Conservation (phyloP, 169 alveolate genomes). For the Plasmodium fragile region DNA sequence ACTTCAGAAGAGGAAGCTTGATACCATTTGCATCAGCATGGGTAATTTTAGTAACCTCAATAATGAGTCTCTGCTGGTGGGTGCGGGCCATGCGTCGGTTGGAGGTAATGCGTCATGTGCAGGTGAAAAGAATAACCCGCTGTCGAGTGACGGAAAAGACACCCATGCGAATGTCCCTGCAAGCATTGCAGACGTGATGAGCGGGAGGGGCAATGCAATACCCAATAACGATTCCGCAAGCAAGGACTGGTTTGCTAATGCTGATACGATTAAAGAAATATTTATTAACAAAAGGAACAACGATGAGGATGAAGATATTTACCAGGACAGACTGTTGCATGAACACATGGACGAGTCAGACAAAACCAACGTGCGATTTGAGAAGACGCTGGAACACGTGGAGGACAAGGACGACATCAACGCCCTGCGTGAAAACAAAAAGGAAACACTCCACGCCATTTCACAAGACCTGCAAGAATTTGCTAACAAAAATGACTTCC, state of each 20-base stretch:
- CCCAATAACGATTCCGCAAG: neutral
- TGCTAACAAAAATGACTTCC: conserved; percentile 33
- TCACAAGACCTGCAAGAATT: conserved; percentile 69
- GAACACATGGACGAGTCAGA: conserved; percentile 34
- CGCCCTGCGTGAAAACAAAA: conserved; percentile 84
- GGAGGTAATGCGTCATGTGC: neutral
- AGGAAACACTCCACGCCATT: conserved; percentile 76
- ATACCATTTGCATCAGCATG: conserved; percentile 97
- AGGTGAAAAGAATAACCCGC: neutral
- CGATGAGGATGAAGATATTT: conserved; percentile 66
- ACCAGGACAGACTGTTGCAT: conserved; percentile 38
- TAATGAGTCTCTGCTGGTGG: neutral
- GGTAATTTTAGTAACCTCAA: conserved; percentile 91
- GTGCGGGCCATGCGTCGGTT: no score
- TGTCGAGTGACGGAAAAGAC: neutral
- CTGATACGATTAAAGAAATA: conserved; percentile 42
- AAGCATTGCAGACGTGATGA: neutral
- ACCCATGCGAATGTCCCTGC: neutral
- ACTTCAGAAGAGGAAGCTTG: conserved; percentile 96
- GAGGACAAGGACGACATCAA: conserved; percentile 91
- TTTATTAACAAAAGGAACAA: conserved; percentile 55
- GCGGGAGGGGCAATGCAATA: neutral
- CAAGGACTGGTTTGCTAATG: conserved; percentile 64
- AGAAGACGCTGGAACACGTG: conserved; percentile 87
- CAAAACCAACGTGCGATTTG: conserved; percentile 78